Conservation (phyloP, 768 basidiomycete genomes). For the Serendipita vermifera region DNA sequence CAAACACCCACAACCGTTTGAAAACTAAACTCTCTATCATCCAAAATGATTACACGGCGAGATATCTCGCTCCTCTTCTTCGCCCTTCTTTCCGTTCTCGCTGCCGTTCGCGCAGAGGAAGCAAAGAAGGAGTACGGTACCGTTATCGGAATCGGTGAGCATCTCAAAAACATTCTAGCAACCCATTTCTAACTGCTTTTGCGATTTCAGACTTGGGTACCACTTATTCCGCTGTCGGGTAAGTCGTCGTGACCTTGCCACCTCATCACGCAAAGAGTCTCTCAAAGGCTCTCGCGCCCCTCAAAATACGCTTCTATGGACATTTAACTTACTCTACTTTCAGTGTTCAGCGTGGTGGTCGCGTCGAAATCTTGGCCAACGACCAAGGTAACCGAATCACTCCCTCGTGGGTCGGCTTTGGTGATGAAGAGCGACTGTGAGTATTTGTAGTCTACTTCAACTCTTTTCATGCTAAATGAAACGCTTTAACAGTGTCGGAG, state of each 20-base stretch:
- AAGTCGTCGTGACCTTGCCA: slow-evolving; percentile 23
- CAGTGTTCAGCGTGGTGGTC: slow-evolving; percentile 73
- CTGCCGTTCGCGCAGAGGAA: slow-evolving; percentile 54
- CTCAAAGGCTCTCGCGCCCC: too few relatives aligned
- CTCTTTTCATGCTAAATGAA: neutral
- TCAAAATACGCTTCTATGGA: too few relatives aligned
- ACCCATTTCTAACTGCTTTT: slow-evolving; percentile 14
- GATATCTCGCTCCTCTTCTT: slow-evolving; percentile 14
- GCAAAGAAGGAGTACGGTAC: slow-evolving; percentile 66
- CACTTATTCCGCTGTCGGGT: slow-evolving; percentile 96
- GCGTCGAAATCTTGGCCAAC: slow-evolving; percentile 82
- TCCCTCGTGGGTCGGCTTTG: slow-evolving; percentile 74
- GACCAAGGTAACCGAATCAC: slow-evolving; percentile 85
- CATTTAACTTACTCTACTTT: slow-evolving; percentile 1
- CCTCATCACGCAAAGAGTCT: slow-evolving; percentile 3
- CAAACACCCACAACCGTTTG: neutral
- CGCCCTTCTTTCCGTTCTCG: slow-evolving; percentile 44
- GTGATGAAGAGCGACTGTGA: slow-evolving; percentile 61
- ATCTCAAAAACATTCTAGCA: slow-evolving; percentile 4
- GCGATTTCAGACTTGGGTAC: slow-evolving; percentile 68
- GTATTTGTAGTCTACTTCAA: slow-evolving; percentile 13
- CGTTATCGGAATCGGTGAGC: slow-evolving; percentile 82
- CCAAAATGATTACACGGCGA: neutral
- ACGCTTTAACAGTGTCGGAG: slow-evolving; percentile 49
- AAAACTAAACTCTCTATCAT: neutral